These are phyloP conservation scores for Perilla frutescens DNA, from an alignment of 257 asterid species.

Conservation along the genomic window DNA sequence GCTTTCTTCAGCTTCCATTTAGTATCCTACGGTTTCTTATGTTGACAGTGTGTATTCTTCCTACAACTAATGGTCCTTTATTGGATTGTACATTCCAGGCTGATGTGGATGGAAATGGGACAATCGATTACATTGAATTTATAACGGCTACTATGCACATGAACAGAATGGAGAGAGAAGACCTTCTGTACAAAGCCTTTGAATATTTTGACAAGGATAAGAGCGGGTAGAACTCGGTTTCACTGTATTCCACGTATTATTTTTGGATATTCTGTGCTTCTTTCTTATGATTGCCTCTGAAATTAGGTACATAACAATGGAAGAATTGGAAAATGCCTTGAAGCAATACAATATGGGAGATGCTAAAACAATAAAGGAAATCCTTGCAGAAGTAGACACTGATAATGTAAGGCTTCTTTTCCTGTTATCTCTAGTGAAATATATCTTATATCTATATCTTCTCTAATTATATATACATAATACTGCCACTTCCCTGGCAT, in stretches of 20 bases:
- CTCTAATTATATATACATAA: no score
- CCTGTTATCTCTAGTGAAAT: neutral
- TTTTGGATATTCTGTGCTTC: conserved; percentile 21
- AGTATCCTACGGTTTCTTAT: neutral
- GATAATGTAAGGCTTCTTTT: conserved; percentile 55
- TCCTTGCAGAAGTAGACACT: conserved; percentile 90
- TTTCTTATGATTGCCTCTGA: conserved; percentile 33
- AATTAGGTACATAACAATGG: conserved; percentile 77
- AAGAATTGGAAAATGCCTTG: conserved; percentile 84
- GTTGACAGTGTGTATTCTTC: neutral
- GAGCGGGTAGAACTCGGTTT: conserved; percentile 69
- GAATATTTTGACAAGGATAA: conserved; percentile 90
- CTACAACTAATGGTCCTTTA: neutral
- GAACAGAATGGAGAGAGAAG: conserved; percentile 93
- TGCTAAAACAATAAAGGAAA: conserved; percentile 83
- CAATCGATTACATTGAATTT: conserved; percentile 85
- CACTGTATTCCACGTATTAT: conserved; percentile 10
- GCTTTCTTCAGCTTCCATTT: neutral
- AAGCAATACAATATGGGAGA: conserved; percentile 84
- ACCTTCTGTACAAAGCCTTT: conserved; percentile 84
- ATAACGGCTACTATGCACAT: conserved; percentile 94
- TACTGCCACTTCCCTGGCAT: no score
- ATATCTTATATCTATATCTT: no score
- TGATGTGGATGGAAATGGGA: conserved; percentile 91
- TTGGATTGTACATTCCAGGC: conserved; percentile 54